Base-by-base conservation (phyloP, 2,329 filamentous ascomycete genomes). In the Peltaster fructicola region DNA sequence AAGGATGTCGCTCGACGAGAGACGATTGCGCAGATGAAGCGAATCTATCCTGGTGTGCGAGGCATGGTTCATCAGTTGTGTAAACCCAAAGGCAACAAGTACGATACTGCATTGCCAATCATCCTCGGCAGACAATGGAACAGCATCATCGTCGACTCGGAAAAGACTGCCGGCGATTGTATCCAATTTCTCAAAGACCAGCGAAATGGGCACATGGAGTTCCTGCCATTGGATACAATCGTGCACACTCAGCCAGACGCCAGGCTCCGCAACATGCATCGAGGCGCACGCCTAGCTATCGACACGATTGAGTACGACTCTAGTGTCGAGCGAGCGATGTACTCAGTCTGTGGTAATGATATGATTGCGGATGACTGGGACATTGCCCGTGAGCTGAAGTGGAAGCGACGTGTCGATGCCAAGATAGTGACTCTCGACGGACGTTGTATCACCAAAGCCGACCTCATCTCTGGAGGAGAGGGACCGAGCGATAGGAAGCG, bases 31-130 rank as follows among this genome's bases (percentile, higher is more conserved):
- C 73, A 79, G 15, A 61, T 98, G 41, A 92, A 91, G 51, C 75
- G 82, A 25, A 77, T 92, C 34, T 92, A 82, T 40, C 80, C 82
- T 2, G 85, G 85, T 22, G 85, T 98, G 21, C 79, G 79, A 37
- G 88, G 88, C 11, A 73, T 85, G 22, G 69, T 95, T 22, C 80
- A 81, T 34, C 81, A 92, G 36, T 66, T 98, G 20, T 93, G 88
- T 56, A 84, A 80, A 37, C 85, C 88, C 2, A 95, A 93, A 52
- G 81, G 93, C 55, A 93, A 91, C 54, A 95, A 93, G 50, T 98
- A 74, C 43, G 79, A 88, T 35, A 80, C 88, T 38, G 88, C 88
- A 22, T 79, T 98, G 34, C 81, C 80, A 40, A 90, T 81, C 12
- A 82, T 91, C 5, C 67, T 98, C 4, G 88, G 88, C 24, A 72